Percentiles rank a stretch among this genome's conserved stretches.
Evolutionary conservation across 148 eudicot genomes (phyloP).

Genomic region (Spergularia marina): DNA sequence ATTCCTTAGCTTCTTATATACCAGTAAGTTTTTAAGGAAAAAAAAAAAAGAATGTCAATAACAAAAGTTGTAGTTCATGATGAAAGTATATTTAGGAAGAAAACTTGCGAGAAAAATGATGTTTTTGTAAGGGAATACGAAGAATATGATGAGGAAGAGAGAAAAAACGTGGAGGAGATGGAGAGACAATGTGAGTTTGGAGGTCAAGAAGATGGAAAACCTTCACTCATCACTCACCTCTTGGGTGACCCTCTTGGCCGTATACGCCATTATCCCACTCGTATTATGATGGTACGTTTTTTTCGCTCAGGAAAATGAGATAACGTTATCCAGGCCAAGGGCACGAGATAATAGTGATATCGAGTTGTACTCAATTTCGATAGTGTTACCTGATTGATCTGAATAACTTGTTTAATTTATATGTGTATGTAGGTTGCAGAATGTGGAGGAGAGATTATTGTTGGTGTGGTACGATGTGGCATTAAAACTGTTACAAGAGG

Average conservation of each 20-base stretch:
- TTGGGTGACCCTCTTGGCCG: conserved; percentile 74
- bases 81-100: background rate
- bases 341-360: background rate
- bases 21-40: background rate
- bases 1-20: background rate
- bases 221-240: conserved; percentile 62
- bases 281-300: conserved; percentile 58
- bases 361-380: background rate
- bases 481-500: conserved; percentile 61
- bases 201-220: conserved; percentile 48
- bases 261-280: conserved; percentile 44
- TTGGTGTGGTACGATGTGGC: conserved; percentile 74
- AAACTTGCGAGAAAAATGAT: background rate
- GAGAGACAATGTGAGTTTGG: conserved; percentile 72
- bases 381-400: background rate
- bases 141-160: conserved; percentile 35
- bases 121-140: conserved; percentile 60
- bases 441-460: conserved; percentile 50
- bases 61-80: conserved; percentile 16
- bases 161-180: conserved; percentile 51
- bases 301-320: background rate
- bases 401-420: background rate
- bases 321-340: too few relatives aligned
- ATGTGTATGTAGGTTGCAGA: conserved; percentile 56
- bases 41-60: conserved; percentile 10